phyloP scores from a whole-genome alignment of 148 eudicot species.

The Rhododendron molle region DNA sequence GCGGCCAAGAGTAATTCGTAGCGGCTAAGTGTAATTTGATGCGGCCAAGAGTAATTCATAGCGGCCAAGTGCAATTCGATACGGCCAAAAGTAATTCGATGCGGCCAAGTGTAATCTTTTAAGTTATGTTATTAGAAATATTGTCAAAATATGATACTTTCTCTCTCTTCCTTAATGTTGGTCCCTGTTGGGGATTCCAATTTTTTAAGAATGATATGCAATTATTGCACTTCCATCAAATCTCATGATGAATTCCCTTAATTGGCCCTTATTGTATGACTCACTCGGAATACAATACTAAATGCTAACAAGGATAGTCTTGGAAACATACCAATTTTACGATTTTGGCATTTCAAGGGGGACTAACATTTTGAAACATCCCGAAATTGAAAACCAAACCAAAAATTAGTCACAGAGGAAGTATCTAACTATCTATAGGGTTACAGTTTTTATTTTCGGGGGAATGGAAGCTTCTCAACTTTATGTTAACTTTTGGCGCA shows the following conservation, averaged over 20 bases:
- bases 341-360: not conserved
- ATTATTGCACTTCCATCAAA: not conserved
- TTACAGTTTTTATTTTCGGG: not conserved
- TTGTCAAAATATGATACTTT: not conserved
- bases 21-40: no score
- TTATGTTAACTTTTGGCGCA: not conserved
- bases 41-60: no score
- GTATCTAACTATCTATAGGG: not conserved
- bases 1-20: no score
- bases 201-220: not conserved
- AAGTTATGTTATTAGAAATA: not conserved
- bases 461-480: not conserved
- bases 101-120: no score
- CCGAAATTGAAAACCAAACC: not conserved
- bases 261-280: no score
- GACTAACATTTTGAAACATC: not conserved
- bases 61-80: no score
- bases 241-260: no score
- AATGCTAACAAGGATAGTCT: no score
- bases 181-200: not conserved
- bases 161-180: no score
- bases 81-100: no score
- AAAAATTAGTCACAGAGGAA: not conserved
- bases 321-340: no score
- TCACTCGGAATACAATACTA: no score